These are phyloP conservation scores for Saccharum officinarum DNA, from an alignment of 176 grass and related monocot genomes.

Conservation along the genomic window DNA sequence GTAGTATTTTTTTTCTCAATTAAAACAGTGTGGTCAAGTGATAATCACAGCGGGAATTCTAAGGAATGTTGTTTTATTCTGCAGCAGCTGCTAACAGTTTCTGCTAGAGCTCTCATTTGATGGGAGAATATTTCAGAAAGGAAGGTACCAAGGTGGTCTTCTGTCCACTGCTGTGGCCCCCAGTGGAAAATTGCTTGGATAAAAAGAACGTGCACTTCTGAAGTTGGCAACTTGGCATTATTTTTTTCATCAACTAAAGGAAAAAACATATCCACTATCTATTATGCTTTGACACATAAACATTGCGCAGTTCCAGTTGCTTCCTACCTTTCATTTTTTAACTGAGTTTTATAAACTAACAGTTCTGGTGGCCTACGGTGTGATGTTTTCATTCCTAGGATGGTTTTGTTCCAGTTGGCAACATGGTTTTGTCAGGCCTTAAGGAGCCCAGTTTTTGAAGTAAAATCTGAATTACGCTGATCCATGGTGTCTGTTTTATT, in stretches of 20 bases:
- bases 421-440: constrained; percentile 16
- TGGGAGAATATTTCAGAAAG: constrained; percentile 14
- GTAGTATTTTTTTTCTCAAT: neutral
- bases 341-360: constrained; percentile 6
- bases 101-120: constrained; percentile 28
- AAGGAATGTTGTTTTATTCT: constrained; percentile 17
- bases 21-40: neutral
- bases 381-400: neutral
- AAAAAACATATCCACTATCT: constrained; percentile 36
- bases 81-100: constrained; percentile 19
- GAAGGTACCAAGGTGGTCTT: constrained; percentile 24
- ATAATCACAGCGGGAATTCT: neutral
- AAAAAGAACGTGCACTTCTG: constrained; percentile 38
- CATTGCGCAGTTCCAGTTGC: neutral
- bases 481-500: too few relatives aligned
- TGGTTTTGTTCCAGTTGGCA: constrained; percentile 1
- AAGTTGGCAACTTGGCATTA: constrained; percentile 38
- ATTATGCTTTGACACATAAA: neutral
- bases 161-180: constrained; percentile 22
- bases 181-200: constrained; percentile 36
- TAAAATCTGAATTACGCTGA: constrained; percentile 3
- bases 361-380: neutral
- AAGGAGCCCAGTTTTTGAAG: constrained; percentile 23
- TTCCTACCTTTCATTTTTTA: constrained; percentile 17
- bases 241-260: constrained; percentile 29